Percentiles rank a stretch among this genome's conserved stretches.
These are phyloP conservation scores for Dryas alaskensis DNA, from an alignment of 306 rosid species.

Conservation along the genomic window DNA sequence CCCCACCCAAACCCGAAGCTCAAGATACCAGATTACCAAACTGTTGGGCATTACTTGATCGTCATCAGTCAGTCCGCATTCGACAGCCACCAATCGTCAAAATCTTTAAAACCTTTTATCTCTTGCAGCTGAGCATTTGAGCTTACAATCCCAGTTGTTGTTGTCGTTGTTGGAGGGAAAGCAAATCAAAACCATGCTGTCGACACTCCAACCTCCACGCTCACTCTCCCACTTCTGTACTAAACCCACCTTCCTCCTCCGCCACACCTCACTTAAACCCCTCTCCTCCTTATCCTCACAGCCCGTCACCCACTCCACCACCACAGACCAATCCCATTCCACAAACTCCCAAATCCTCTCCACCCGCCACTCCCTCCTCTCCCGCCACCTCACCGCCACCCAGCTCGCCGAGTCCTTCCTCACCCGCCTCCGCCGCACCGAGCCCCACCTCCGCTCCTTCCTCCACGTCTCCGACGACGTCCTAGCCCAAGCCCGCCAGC, in stretches of 20 bases:
- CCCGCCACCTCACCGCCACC: constrained; percentile 58
- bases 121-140: too few relatives aligned
- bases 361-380: constrained; percentile 71
- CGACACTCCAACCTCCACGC: constrained; percentile 76
- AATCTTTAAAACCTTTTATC: too few relatives aligned
- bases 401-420: constrained; percentile 63
- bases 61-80: too few relatives aligned
- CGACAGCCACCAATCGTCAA: too few relatives aligned
- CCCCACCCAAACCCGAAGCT: too few relatives aligned
- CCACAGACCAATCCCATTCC: constrained; percentile 42
- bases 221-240: constrained; percentile 57
- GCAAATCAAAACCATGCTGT: constrained; percentile 38
- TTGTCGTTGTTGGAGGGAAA: too few relatives aligned
- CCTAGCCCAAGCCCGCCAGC: constrained; percentile 45
- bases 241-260: constrained; percentile 31
- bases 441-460: constrained; percentile 74
- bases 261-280: constrained; percentile 22
- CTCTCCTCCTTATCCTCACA: constrained; percentile 41
- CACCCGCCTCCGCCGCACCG: constrained; percentile 61
- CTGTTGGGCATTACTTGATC: too few relatives aligned
- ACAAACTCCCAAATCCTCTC: constrained; percentile 76
- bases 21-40: too few relatives aligned
- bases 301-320: constrained; percentile 40
- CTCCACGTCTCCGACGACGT: constrained; percentile 65
- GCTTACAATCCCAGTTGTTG: too few relatives aligned